Evolutionary conservation across 768 basidiomycete genomes (phyloP), one percentile per base, ranked within the genome.

Genomic region (Lactifluus rugatus): DNA sequence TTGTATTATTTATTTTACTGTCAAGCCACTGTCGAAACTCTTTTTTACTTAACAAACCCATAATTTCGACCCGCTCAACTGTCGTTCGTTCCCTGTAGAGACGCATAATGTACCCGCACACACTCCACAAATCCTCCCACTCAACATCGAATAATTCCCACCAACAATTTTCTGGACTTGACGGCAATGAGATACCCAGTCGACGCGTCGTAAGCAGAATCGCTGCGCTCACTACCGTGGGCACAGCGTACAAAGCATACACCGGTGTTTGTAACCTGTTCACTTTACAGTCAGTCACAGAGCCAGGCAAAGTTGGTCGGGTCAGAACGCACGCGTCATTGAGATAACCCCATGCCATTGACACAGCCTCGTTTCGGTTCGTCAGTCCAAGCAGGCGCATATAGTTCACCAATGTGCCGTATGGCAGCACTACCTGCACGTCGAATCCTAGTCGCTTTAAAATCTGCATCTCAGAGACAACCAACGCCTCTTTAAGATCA

Each of bases 401-500:
- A 71, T 99, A 98, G 73, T 96, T 97, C 65, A 98, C 86, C 56
- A 97, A 79, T 6, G 92, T 93, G 34, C 88, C 92, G 64, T 98
- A 98, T 3, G 95, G 93, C 32, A 97, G 75, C 11, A 91, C 88
- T 46, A 95, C 89, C 65, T 90, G 86, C 41, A 95, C 90, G 66
- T 97, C 89, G 74, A 98, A 99, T 1, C 91, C 95, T 11, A 99
- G 79, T 23, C 95, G 80, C 71, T 99, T 99, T 63, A 99, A 78
- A 21, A 98, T 81, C 69, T 99, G 96, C 92, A 98, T 98, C 72
- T 99, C 96, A 2, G 88, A 84, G 14, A 94, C 87, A 21, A 97
- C 92, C 49, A 97, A 75, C 7, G 89, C 85, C 67, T 99, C 96
- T 68, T 95, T 97, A 70, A 92, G 78, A 61, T 94, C 90, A 74